Percentiles rank a stretch among this genome's conserved stretches.
Evolutionary conservation across 805 yeast species (phyloP).

Genomic region (Pichia phayaonensis): DNA sequence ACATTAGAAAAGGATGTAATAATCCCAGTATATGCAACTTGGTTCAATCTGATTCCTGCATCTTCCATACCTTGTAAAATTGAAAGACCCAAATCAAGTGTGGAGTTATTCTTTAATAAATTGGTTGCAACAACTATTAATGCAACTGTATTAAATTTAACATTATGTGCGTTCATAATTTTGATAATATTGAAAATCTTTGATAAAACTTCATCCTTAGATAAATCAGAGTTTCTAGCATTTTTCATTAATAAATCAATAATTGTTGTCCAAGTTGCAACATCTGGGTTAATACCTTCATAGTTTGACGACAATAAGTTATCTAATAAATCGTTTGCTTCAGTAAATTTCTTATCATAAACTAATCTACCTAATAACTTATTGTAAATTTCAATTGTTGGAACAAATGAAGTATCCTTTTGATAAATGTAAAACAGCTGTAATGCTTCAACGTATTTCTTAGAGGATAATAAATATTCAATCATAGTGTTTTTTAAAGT

Average conservation of each 20-base stretch:
- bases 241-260: constrained; percentile 47
- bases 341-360: constrained; percentile 31
- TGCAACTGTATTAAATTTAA: constrained; percentile 37
- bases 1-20: constrained; percentile 38
- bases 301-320: constrained; percentile 30
- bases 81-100: constrained; percentile 43
- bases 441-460: constrained; percentile 35
- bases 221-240: constrained; percentile 35
- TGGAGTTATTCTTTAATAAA: constrained; percentile 39
- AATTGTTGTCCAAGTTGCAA: constrained; percentile 54
- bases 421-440: constrained; percentile 21
- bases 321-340: constrained; percentile 43
- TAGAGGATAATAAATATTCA: constrained; percentile 35
- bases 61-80: constrained; percentile 37
- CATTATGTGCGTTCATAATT: constrained; percentile 32
- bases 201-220: constrained; percentile 29
- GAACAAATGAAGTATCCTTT: constrained; percentile 27
- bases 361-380: constrained; percentile 38
- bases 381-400: constrained; percentile 47
- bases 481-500: constrained; percentile 38
- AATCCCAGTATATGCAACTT: constrained; percentile 38
- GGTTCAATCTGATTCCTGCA: constrained; percentile 26
- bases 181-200: constrained; percentile 21
- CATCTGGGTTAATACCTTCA: constrained; percentile 42
- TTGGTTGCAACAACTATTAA: constrained; percentile 47